These are phyloP conservation scores for Zygoascus biomembranicola DNA, from an alignment of 805 yeast species.

Conservation along the genomic window DNA sequence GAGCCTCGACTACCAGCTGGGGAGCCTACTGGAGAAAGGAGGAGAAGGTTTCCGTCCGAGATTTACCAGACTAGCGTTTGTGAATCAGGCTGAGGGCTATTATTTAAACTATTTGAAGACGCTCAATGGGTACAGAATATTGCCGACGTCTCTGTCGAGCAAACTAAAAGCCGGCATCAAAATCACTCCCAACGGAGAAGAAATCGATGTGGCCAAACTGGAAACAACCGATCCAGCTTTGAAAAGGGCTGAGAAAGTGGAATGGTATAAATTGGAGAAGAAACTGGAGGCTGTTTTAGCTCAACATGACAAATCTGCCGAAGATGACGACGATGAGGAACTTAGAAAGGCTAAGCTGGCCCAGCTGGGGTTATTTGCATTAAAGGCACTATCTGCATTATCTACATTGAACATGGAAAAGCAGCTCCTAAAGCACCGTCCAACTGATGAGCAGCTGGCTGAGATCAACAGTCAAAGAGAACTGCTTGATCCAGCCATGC, in stretches of 20 bases:
- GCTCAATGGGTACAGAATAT: conserved; percentile 18
- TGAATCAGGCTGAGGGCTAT: conserved; percentile 15
- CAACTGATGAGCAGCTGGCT: conserved; percentile 1
- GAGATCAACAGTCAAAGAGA: background rate
- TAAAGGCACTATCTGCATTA: conserved; percentile 47
- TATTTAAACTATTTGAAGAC: conserved; percentile 20
- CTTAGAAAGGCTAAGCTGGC: conserved; percentile 48
- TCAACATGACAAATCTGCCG: conserved; percentile 14
- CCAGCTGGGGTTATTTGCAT: conserved; percentile 44
- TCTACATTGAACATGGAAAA: conserved; percentile 59
- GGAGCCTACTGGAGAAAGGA: conserved; percentile 28
- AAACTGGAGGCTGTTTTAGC: conserved; percentile 39
- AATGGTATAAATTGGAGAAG: conserved; percentile 53
- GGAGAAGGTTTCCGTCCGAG: conserved; percentile 12
- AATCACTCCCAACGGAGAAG: background rate
- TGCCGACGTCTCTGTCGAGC: conserved; percentile 11
- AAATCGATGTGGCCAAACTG: conserved; percentile 8
- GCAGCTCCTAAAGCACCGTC: conserved; percentile 40
- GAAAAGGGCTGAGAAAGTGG: conserved; percentile 65
- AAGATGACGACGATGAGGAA: conserved; percentile 50
- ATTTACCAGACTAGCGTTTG: conserved; percentile 6
- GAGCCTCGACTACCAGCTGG: conserved; percentile 53
- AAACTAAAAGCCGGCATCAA: conserved; percentile 9
- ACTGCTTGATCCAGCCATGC: conserved; percentile 1
- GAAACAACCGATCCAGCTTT: conserved; percentile 30